Conservation (phyloP, 768 basidiomycete genomes). For the Paxillus involutus region DNA sequence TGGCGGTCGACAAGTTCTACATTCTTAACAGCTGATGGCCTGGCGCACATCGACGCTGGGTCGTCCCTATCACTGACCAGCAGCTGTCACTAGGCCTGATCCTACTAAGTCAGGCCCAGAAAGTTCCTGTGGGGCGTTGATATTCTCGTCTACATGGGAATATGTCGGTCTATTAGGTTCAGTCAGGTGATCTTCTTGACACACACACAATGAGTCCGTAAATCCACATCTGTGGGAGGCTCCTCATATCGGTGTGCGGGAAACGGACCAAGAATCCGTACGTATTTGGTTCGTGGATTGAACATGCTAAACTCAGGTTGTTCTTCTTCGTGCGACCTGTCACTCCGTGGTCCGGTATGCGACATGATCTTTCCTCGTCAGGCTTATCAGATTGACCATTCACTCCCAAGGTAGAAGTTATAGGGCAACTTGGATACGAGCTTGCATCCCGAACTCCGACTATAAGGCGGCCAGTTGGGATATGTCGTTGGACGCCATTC, state of each 20-base stretch:
- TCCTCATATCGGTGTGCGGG: neutral
- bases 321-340: slow-evolving; percentile 7
- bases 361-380: neutral
- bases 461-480: neutral
- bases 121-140: neutral
- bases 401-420: slow-evolving; percentile 7
- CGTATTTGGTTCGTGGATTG: slow-evolving; percentile 8
- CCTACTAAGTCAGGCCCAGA: neutral
- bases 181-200: neutral
- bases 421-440: neutral
- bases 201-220: slow-evolving; percentile 11
- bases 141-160: neutral
- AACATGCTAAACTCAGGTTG: neutral
- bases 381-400: slow-evolving; percentile 3
- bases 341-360: neutral
- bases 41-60: too few species aligned
- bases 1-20: neutral
- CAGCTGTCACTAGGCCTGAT: neutral
- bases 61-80: neutral
- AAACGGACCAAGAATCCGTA: slow-evolving; percentile 11
- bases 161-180: neutral
- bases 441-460: neutral
- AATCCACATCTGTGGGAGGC: slow-evolving; percentile 8
- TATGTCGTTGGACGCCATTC: neutral
- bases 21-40: neutral